A percentile compares a stretch with the other conserved stretches of the same genome.
Evolutionary conservation across 495 filamentous ascomycete genomes (phyloP).

Genomic region (Penicillium taxi): DNA sequence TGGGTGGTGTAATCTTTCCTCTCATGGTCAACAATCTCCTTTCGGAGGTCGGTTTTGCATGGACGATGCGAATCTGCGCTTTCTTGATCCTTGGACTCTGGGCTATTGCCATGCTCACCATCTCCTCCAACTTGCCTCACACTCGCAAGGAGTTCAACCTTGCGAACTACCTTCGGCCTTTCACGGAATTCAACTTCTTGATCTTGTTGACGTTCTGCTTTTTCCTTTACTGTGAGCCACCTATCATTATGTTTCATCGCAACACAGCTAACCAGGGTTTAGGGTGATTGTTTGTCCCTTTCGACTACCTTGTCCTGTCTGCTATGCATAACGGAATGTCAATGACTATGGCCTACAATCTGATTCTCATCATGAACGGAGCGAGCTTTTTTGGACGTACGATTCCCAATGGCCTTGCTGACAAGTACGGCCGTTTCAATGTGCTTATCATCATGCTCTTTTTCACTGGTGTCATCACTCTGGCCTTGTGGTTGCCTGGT

Average conservation of each 20-base stretch:
- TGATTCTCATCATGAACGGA: conserved; percentile 66
- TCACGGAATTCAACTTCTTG: conserved; percentile 50
- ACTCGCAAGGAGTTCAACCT: conserved; percentile 44
- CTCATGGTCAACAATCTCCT: conserved; percentile 65
- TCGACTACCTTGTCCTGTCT: conserved; percentile 60
- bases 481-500: conserved; percentile 63
- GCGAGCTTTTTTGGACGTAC: conserved; percentile 68
- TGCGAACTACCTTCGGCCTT: conserved; percentile 49
- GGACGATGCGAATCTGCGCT: conserved; percentile 63
- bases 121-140: conserved; percentile 57
- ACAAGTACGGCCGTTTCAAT: conserved; percentile 68
- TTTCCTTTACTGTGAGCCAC: too few species aligned
- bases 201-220: conserved; percentile 51
- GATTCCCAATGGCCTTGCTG: conserved; percentile 61
- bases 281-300: conserved; percentile 62
- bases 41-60: conserved; percentile 55
- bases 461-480: conserved; percentile 53
- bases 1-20: conserved; percentile 45
- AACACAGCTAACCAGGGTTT: too few species aligned
- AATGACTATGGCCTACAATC: conserved; percentile 46
- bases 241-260: too few species aligned
- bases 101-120: conserved; percentile 51
- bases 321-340: conserved; percentile 55
- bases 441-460: conserved; percentile 55
- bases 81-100: conserved; percentile 63